Base-by-base conservation (phyloP, 257 asterid species). In the Capsicum baccatum region DNA sequence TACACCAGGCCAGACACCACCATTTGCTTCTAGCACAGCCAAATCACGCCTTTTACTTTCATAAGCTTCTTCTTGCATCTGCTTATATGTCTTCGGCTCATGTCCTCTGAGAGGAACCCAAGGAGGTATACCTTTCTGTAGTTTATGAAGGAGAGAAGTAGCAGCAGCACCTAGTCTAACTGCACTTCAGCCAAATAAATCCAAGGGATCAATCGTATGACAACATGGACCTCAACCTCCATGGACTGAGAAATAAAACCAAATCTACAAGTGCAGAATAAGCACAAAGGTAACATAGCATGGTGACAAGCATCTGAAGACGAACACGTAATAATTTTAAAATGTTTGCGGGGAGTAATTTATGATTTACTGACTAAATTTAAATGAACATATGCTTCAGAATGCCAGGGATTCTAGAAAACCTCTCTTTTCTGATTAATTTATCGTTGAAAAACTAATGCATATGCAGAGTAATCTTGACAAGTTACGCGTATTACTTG, bases 61-160 rank as follows among this genome's bases (percentile, higher is more conserved):
- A 37, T 90, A 91, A 64, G 99, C 99, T 88, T 94, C 98, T 67
- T 94, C 92, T 88, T 94, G 99, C 79, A 92, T 85, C 89, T 96
- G 98, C 90, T 93, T 93, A 82, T 94, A 94, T 26, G 98, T 93
- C 92, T 96, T 94, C 6, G 86, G 52, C 88, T 96, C 99, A 9
- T 86, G 92, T 80, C 99, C 98, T 92, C 91, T 96, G 57, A 94
- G 94, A 85, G 98, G 99, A 85, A 92, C 99, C 99, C 99, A 96
- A 78, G 99, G 99, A 1, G 96, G 96, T 80, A 96, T 92, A 33
- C 98, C 98, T 86, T 93, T 96, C 89, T 93, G 98, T 73, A 93
- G 91, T 88, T 96, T 96, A 88, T 96, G 99, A 84, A 96, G 87
- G 63, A 87, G 89, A 74, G 97, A 94, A 12, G 98, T 96, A 59